A percentile compares a stretch with the other conserved stretches of the same genome.
Conservation (phyloP, 495 filamentous ascomycete species). For the Penicillium crystallinum region DNA sequence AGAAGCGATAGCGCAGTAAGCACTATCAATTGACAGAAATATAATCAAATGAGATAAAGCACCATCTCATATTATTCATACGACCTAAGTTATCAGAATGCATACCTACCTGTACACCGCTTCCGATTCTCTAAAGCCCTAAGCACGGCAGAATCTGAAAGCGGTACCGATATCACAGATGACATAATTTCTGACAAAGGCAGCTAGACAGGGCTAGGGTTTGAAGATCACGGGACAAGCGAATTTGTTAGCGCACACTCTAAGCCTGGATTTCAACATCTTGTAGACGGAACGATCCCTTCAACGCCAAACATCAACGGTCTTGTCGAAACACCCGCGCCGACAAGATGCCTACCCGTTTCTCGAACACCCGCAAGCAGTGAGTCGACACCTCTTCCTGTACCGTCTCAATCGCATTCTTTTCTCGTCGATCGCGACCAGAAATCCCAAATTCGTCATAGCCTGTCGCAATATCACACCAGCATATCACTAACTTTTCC, state of each 20-base stretch:
- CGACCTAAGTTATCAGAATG: not conserved
- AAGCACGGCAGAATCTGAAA: not conserved
- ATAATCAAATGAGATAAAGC: not conserved
- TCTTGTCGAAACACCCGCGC: conserved; percentile 44
- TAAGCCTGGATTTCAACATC: conserved; percentile 43
- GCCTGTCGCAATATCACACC: conserved; percentile 9
- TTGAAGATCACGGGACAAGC: conserved; percentile 37
- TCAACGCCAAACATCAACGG: conserved; percentile 42
- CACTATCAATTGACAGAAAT: no score
- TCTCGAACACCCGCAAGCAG: conserved; percentile 79
- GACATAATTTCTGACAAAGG: conserved; percentile 8
- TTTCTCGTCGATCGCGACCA: conserved; percentile 16
- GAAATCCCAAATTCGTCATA: conserved; percentile 19
- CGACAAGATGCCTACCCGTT: conserved; percentile 75
- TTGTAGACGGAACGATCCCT: conserved; percentile 31
- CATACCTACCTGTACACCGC: no score
- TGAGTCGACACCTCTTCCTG: conserved; percentile 44
- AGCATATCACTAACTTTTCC: conserved; percentile 18
- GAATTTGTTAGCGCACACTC: conserved; percentile 42
- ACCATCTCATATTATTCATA: not conserved
- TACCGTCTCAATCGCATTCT: conserved; percentile 15
- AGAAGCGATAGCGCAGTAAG: not conserved
- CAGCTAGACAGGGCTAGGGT: conserved; percentile 24
- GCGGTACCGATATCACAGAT: conserved; percentile 8
- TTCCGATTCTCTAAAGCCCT: not conserved